Evolutionary conservation across 2,329 filamentous ascomycete species (phyloP), one percentile per base, ranked within the genome.

Genomic region (Pseudogymnoascus sp.): DNA sequence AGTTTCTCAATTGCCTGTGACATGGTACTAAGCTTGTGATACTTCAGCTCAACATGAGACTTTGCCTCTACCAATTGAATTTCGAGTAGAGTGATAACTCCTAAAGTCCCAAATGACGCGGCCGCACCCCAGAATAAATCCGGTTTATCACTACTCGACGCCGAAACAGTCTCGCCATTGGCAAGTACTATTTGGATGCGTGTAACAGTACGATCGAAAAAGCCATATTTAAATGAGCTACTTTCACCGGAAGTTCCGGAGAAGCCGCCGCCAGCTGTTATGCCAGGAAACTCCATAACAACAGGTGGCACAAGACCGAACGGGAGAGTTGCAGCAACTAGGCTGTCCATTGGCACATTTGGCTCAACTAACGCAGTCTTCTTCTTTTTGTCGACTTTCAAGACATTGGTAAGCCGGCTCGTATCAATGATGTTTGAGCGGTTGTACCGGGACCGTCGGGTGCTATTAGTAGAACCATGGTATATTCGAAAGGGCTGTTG

Each of bases 221-320:
- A 82, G 0, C 87, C 87, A 69, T 87, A 79, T 11, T 80, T 80
- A 71, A 88, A 90, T 0, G 83, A 87, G 65, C 81, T 85, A 71
- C 85, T 88, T 71, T 90, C 87, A 1, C 86, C 87, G 0, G 83
- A 82, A 0, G 86, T 88, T 1, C 87, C 87, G 0, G 84, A 80
- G 70, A 87, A 89, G 0, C 84, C 86, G 2, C 87, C 87, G 13
- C 87, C 87, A 0, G 82, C 83, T 0, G 87, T 90, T 66, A 89
- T 90, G 0, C 85, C 85, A 0, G 86, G 86, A 61, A 90, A 87
- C 69, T 90, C 87, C 83, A 89, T 88, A 3, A 90, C 85, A 0
- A 90, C 85, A 0, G 81, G 82, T 0, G 82, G 86, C 0, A 90
- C 74, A 0, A 89, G 75, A 0, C 82, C 82, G 59, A 83, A 71